Evolutionary conservation across 106 monocot species (phyloP).

Genomic region (Triglochin maritima): DNA sequence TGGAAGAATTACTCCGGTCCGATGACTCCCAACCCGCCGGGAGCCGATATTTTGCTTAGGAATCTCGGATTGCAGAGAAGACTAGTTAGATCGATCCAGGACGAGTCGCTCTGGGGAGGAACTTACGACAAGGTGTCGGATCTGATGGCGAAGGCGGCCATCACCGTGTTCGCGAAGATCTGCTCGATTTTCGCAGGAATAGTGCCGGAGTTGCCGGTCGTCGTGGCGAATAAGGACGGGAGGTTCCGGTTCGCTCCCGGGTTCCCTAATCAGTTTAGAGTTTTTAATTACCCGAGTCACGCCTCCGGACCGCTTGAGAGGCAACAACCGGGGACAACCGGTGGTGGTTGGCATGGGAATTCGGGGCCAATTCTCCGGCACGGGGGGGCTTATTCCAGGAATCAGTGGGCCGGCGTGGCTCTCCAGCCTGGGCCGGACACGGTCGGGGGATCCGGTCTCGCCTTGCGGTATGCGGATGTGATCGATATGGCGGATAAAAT

Average conservation of each 20-base stretch:
- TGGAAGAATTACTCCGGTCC: slow-evolving; percentile 7
- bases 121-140: slow-evolving; percentile 37
- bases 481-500: slow-evolving; percentile 3
- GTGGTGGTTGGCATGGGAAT: neutral
- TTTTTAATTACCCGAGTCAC: slow-evolving; percentile 5
- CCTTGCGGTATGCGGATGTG: slow-evolving; percentile 12
- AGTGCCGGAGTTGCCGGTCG: slow-evolving; percentile 38
- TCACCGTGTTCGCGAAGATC: slow-evolving; percentile 46
- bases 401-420: neutral
- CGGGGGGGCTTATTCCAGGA: neutral
- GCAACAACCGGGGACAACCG: neutral
- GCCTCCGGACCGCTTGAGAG: slow-evolving; percentile 16
- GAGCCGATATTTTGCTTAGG: neutral
- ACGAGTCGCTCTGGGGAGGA: slow-evolving; percentile 55
- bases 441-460: slow-evolving; percentile 10
- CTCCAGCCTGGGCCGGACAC: slow-evolving; percentile 5
- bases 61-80: slow-evolving; percentile 20
- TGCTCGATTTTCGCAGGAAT: slow-evolving; percentile 34
- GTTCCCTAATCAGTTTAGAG: too few relatives aligned
- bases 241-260: neutral
- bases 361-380: slow-evolving; percentile 11
- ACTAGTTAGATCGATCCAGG: slow-evolving; percentile 35
- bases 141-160: slow-evolving; percentile 39
- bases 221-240: slow-evolving; percentile 4
- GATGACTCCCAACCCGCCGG: slow-evolving; percentile 7